phyloP scores from a whole-genome alignment of 768 basidiomycete genomes.

The Stropharia rugosoannulata region DNA sequence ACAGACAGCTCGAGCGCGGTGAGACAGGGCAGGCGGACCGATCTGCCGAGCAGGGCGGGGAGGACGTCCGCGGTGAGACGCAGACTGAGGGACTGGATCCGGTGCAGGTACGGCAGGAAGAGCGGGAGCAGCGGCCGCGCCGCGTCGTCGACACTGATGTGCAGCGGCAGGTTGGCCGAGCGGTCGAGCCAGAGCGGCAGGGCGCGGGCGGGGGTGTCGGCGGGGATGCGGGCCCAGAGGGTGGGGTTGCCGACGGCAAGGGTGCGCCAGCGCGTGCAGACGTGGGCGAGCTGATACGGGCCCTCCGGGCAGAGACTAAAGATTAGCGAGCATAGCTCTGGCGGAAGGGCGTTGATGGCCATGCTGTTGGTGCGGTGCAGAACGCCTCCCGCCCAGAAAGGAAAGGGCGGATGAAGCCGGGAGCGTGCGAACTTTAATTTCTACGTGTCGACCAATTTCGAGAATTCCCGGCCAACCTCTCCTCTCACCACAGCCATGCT shows the following conservation, averaged over 20 bases:
- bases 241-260: conserved; percentile 17
- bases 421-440: conserved; percentile 49
- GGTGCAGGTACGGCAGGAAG: conserved; percentile 12
- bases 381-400: background rate
- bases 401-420: conserved; percentile 41
- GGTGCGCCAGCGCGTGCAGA: conserved; percentile 20
- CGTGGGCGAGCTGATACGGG: conserved; percentile 15
- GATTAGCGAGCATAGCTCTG: conserved; percentile 18
- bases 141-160: conserved; percentile 14
- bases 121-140: conserved; percentile 10
- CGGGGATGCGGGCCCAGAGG: conserved; percentile 19
- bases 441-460: conserved; percentile 41
- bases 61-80: conserved; percentile 14
- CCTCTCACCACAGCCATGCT: conserved; percentile 58
- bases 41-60: conserved; percentile 10
- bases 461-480: conserved; percentile 25
- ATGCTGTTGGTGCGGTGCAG: conserved; percentile 5
- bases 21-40: conserved; percentile 10
- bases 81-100: conserved; percentile 14
- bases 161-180: conserved; percentile 15
- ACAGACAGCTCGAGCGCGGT: conserved; percentile 14
- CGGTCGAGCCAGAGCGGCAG: conserved; percentile 16
- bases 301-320: conserved; percentile 17
- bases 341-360: conserved; percentile 17
- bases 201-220: conserved; percentile 8